Evolutionary conservation across 2,329 filamentous ascomycete genomes (phyloP).

Genomic region (Corinectria fuckeliana): DNA sequence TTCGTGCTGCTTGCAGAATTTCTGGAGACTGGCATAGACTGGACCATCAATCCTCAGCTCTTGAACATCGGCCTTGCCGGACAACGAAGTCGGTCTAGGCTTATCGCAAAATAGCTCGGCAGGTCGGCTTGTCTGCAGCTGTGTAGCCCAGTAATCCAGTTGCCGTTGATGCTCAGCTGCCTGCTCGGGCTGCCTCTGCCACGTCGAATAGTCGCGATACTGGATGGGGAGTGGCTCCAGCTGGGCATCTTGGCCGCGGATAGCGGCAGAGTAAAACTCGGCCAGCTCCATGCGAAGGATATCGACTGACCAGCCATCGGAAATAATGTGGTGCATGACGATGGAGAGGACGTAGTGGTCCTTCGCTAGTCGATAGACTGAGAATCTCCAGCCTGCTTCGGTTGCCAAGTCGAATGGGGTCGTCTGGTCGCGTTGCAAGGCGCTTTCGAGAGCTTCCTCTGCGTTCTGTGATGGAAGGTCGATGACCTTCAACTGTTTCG

Average conservation of each 20-base stretch:
- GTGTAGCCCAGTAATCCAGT: constrained; percentile 12
- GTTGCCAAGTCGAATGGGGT: constrained; percentile 32
- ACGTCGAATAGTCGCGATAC: constrained; percentile 31
- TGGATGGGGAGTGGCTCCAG: constrained; percentile 29
- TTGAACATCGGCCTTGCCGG: constrained; percentile 16
- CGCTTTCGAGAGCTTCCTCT: not conserved
- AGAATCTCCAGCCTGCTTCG: constrained; percentile 32
- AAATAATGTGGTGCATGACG: constrained; percentile 40
- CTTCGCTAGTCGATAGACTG: constrained; percentile 13
- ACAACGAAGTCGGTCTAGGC: constrained; percentile 16
- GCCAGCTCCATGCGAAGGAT: constrained; percentile 14
- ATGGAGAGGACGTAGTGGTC: constrained; percentile 34
- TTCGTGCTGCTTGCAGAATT: constrained; percentile 15
- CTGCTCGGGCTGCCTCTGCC: not conserved
- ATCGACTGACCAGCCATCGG: constrained; percentile 37
- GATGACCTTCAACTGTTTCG: not conserved
- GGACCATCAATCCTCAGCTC: constrained; percentile 13
- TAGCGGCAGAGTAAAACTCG: not conserved
- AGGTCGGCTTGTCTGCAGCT: constrained; percentile 9
- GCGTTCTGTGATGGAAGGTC: not conserved
- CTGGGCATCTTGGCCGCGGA: constrained; percentile 19
- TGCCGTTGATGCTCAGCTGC: constrained; percentile 3
- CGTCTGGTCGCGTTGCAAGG: constrained; percentile 20
- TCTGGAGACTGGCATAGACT: constrained; percentile 11
- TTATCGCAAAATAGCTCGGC: constrained; percentile 20